These are phyloP conservation scores for Papiliotrema flavescens DNA, from an alignment of 1,284 basidiomycete species.

Conservation along the genomic window DNA sequence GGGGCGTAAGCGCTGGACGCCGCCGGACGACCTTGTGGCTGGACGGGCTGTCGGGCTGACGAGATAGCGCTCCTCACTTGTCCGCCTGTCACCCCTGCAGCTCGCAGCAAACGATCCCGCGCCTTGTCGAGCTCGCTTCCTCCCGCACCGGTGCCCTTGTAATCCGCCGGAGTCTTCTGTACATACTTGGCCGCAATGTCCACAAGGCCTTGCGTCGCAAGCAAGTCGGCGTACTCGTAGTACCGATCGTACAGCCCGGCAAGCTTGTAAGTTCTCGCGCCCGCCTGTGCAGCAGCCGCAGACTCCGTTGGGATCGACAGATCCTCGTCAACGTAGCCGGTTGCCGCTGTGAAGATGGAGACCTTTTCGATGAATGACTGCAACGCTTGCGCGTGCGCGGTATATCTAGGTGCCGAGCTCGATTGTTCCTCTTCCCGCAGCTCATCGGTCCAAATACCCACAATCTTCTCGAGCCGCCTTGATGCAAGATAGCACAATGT, in stretches of 20 bases:
- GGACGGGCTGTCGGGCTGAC: background rate
- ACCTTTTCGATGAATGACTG: constrained; percentile 98
- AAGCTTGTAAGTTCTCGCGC: constrained; percentile 73
- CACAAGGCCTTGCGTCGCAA: constrained; percentile 84
- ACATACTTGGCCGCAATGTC: constrained; percentile 78
- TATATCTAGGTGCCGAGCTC: constrained; percentile 59
- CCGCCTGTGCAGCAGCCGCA: constrained; percentile 52
- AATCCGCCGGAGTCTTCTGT: constrained; percentile 74
- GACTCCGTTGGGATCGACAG: constrained; percentile 54
- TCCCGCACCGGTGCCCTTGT: constrained; percentile 60
- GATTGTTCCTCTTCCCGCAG: constrained; percentile 77
- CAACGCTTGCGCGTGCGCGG: constrained; percentile 81
- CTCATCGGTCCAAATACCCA: constrained; percentile 91
- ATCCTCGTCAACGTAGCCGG: constrained; percentile 80
- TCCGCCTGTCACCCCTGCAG: constrained; percentile 22
- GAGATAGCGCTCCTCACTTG: background rate
- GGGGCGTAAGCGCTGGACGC: constrained; percentile 3
- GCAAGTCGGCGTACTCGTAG: constrained; percentile 89
- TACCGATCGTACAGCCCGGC: constrained; percentile 85
- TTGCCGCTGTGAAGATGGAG: constrained; percentile 85
- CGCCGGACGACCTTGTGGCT: background rate
- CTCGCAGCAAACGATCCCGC: constrained; percentile 52
- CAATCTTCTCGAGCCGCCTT: constrained; percentile 79
- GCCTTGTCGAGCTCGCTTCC: constrained; percentile 60
- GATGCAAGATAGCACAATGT: constrained; percentile 90